These are phyloP conservation scores for Populus trichocarpa DNA, from an alignment of 441 rosid species.

Conservation along the genomic window DNA sequence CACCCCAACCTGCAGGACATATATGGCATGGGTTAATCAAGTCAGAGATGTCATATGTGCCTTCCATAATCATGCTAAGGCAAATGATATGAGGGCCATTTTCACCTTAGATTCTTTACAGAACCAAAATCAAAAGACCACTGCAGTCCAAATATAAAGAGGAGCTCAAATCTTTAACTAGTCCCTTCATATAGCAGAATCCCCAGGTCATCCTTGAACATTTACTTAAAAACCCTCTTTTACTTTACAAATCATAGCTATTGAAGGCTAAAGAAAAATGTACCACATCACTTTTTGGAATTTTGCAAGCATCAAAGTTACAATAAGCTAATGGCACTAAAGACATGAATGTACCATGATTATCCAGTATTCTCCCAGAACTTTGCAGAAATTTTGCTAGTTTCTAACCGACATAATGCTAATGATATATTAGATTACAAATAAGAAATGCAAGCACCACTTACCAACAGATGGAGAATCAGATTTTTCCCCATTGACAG, in stretches of 20 bases:
- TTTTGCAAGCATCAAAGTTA: not conserved
- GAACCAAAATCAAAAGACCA: not conserved
- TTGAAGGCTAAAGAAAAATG: not conserved
- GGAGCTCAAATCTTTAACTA: not conserved
- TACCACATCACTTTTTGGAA: not conserved
- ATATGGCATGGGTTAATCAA: not conserved
- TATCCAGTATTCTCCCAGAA: not conserved
- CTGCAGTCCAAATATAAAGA: not conserved
- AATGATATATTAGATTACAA: not conserved
- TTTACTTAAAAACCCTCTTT: not conserved
- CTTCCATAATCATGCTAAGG: too few species aligned
- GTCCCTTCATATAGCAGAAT: not conserved
- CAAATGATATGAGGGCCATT: not conserved
- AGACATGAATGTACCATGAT: not conserved
- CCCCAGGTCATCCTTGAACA: not conserved
- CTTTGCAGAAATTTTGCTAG: not conserved
- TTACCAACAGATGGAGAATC: slow-evolving; percentile 79
- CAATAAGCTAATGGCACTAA: not conserved
- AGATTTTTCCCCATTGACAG: slow-evolving; percentile 79
- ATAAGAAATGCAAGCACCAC: slow-evolving; percentile 20
- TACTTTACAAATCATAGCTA: not conserved
- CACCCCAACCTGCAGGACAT: slow-evolving; percentile 80
- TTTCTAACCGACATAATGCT: not conserved
- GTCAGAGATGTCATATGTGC: not conserved
- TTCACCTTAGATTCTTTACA: not conserved